phyloP scores from a whole-genome alignment of 106 monocot genomes.

The Dendrobium nobile region DNA sequence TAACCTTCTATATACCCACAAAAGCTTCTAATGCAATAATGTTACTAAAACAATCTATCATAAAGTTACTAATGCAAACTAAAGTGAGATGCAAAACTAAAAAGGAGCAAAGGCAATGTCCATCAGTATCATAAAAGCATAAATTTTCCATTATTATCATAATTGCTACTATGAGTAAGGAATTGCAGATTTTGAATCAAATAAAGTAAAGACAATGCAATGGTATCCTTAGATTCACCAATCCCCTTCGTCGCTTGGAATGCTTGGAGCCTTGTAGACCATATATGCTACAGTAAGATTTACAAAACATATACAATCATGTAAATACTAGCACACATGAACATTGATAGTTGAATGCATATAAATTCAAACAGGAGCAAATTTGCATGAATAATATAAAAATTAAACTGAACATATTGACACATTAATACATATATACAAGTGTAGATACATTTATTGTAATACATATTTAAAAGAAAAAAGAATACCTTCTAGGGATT shows the following conservation, averaged over 20 bases:
- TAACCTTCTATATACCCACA: not conserved
- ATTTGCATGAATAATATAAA: not conserved
- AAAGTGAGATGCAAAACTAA: no score
- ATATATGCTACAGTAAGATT: not conserved
- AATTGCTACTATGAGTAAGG: not conserved
- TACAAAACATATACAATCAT: not conserved
- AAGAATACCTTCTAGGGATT: slow-evolving; percentile 53
- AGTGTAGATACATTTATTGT: not conserved
- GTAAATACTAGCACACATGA: not conserved
- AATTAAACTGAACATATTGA: not conserved
- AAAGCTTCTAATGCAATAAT: not conserved
- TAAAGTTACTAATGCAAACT: no score
- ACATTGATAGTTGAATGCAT: not conserved
- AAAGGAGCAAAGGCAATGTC: no score
- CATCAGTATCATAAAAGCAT: not conserved
- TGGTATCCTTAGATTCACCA: not conserved
- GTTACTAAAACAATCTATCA: no score
- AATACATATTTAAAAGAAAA: not conserved
- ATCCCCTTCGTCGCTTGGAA: not conserved
- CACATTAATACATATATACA: not conserved
- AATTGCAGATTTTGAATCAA: not conserved
- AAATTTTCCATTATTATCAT: not conserved
- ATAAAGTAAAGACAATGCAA: not conserved
- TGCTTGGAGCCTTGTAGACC: not conserved
- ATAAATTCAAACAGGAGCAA: not conserved